A percentile compares a stretch with the other conserved stretches of the same genome.
phyloP scores from a whole-genome alignment of 108 stramenopile genomes.

The Nitzschia inconspicua region DNA sequence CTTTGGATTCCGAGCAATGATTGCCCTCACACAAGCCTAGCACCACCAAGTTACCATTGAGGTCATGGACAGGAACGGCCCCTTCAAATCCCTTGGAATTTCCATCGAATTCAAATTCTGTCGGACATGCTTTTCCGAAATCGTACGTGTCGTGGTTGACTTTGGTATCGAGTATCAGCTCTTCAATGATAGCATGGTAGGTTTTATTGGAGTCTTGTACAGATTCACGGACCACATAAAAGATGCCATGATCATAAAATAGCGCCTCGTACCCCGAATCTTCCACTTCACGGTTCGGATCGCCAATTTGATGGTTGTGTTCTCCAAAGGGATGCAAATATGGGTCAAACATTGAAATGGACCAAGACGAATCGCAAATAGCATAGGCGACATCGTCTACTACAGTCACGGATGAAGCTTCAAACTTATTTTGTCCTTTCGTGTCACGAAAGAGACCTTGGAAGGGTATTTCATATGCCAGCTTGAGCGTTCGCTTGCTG shows the following conservation, averaged over 20 bases:
- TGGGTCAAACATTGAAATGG: constrained; percentile 42
- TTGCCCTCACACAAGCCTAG: constrained; percentile 79
- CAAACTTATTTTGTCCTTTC: constrained; percentile 52
- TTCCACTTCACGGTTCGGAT: constrained; percentile 42
- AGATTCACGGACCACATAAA: constrained; percentile 68
- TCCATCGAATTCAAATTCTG: constrained; percentile 61
- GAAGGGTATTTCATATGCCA: constrained; percentile 53
- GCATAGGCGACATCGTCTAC: constrained; percentile 26
- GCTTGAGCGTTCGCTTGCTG: constrained; percentile 43
- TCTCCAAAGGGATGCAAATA: constrained; percentile 35
- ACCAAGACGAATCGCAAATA: constrained; percentile 51
- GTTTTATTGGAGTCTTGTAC: constrained; percentile 28
- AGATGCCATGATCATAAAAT: constrained; percentile 43
- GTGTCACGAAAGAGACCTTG: constrained; percentile 45
- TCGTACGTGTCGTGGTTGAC: constrained; percentile 37
- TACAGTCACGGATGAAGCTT: constrained; percentile 20
- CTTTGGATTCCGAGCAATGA: constrained; percentile 49
- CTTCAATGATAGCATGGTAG: constrained; percentile 28
- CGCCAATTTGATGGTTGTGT: constrained; percentile 52
- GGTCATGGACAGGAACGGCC: constrained; percentile 41
- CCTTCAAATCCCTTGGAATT: constrained; percentile 77
- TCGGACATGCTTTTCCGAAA: constrained; percentile 34
- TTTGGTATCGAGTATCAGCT: constrained; percentile 50
- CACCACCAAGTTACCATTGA: constrained; percentile 40
- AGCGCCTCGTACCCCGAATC: constrained; percentile 72